These are phyloP conservation scores for Diversispora eburnea DNA, from an alignment of 192 early-diverging fungal species.

Conservation along the genomic window DNA sequence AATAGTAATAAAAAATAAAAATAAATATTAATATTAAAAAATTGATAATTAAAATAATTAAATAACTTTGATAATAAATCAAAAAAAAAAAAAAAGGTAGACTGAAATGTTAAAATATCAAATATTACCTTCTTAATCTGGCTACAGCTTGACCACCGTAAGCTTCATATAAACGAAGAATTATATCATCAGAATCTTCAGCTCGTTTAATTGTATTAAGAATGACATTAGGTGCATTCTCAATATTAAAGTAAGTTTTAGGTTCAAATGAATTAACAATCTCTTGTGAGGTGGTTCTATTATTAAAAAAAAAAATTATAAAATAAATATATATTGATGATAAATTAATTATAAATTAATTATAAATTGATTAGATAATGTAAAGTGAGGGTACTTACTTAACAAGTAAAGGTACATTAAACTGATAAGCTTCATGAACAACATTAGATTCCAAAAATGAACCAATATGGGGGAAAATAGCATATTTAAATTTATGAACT, in stretches of 20 bases:
- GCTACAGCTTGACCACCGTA: conserved; percentile 79
- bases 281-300: conserved; percentile 24
- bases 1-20: neutral
- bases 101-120: neutral
- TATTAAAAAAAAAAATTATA: neutral
- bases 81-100: too few species aligned
- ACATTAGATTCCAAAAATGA: conserved; percentile 80
- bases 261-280: neutral
- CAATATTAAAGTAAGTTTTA: conserved; percentile 41
- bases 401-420: conserved; percentile 76
- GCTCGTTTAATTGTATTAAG: conserved; percentile 90
- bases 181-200: conserved; percentile 68
- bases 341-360: neutral
- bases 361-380: neutral
- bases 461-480: conserved; percentile 83
- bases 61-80: too few species aligned
- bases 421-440: conserved; percentile 83
- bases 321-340: neutral
- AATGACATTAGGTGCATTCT: conserved; percentile 68
- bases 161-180: conserved; percentile 88
- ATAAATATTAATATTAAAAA: conserved; percentile 8
- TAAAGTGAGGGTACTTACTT: conserved; percentile 32
- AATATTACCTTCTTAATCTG: conserved; percentile 43
- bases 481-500: conserved; percentile 82
- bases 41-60: conserved; percentile 4